These are phyloP conservation scores for Aspergillus egyptiacus DNA, from an alignment of 495 filamentous ascomycete genomes.

Conservation along the genomic window DNA sequence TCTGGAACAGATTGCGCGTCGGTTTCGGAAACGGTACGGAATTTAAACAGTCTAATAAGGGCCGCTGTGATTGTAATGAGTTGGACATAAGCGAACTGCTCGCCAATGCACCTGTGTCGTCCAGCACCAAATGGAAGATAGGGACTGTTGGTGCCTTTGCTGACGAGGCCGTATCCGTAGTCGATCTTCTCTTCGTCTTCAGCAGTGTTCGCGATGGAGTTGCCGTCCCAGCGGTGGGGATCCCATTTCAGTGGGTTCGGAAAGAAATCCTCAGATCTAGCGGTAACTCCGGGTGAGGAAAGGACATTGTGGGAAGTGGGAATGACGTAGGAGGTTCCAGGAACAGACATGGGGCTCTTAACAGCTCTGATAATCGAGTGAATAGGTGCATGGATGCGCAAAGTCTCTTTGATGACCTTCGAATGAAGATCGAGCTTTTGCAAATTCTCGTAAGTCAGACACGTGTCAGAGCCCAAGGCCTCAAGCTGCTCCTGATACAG, in stretches of 20 bases:
- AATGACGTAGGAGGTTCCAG: conserved; percentile 42
- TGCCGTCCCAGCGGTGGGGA: conserved; percentile 48
- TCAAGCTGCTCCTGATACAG: conserved; percentile 50
- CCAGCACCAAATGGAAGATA: conserved; percentile 54
- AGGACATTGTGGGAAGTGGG: conserved; percentile 45
- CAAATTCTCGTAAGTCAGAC: conserved; percentile 50
- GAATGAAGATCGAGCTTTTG: conserved; percentile 49
- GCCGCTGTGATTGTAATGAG: conserved; percentile 43
- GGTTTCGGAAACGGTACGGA: conserved; percentile 27
- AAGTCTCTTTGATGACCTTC: conserved; percentile 56
- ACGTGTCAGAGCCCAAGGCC: conserved; percentile 46
- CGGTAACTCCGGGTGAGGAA: conserved; percentile 45
- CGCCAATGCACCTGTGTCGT: conserved; percentile 52
- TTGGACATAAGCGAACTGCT: conserved; percentile 53
- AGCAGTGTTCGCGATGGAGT: conserved; percentile 21
- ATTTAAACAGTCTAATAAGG: conserved; percentile 43
- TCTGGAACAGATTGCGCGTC: conserved; percentile 29
- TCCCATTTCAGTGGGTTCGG: conserved; percentile 43
- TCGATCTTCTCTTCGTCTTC: conserved; percentile 44
- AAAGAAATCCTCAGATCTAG: conserved; percentile 41
- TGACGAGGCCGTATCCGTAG: conserved; percentile 44
- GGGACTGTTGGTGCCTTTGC: conserved; percentile 48
- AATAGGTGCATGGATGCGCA: conserved; percentile 59
- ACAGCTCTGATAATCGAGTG: conserved; percentile 58
- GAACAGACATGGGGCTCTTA: conserved; percentile 51